Base-by-base conservation (phyloP, 2,329 filamentous ascomycete species). In the Colletotrichum agaves region DNA sequence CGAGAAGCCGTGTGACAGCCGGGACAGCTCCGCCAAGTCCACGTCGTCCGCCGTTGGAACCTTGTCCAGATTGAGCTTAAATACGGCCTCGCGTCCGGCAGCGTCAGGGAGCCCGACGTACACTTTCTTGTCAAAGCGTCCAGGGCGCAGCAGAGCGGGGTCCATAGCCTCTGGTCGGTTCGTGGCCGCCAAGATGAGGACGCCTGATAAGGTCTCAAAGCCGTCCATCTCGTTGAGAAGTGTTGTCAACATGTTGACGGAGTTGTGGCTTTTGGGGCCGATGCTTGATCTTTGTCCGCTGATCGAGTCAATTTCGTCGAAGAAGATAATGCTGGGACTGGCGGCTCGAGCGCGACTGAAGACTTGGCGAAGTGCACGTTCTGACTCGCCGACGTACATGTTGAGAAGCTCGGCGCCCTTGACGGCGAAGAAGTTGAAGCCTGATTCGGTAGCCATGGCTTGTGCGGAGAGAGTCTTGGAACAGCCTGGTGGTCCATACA, bases 311-410 rank as follows among this genome's bases (percentile, higher is more conserved):
- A 98, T 96, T 78, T 98, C 94, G 77, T 98, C 94, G 72, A 98
- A 97, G 84, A 98, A 98, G 73, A 98, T 94, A 79, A 98, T 95
- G 76, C 92, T 68, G 0, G 95, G 95, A 58, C 90, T 90, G 8
- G 94, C 94, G n/a, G 91, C 90, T 46, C 92, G 87, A 1, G 95
- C 95, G 73, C 94, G 92, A 60, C 90, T 87, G 77, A 98, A 98
- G 1, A 98, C 88, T 62, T 93, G 91, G 41, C 95, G 89, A 46
- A 98, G 87, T 7, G 91, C 90, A 11, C 93, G 89, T 80, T 98
- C 95, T 2, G 94, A 95, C 78, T 98, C 95, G 69, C 95, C 95
- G 17, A 98, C 94, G 78, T 98, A 98, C 93, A 97, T 97, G 80
- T 94, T 97, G 68, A 97, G 89, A 12, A 98, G 87, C 79, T 98